Evolutionary conservation across 1,284 basidiomycete genomes (phyloP).

Genomic region (Papiliotrema nemorosa): DNA sequence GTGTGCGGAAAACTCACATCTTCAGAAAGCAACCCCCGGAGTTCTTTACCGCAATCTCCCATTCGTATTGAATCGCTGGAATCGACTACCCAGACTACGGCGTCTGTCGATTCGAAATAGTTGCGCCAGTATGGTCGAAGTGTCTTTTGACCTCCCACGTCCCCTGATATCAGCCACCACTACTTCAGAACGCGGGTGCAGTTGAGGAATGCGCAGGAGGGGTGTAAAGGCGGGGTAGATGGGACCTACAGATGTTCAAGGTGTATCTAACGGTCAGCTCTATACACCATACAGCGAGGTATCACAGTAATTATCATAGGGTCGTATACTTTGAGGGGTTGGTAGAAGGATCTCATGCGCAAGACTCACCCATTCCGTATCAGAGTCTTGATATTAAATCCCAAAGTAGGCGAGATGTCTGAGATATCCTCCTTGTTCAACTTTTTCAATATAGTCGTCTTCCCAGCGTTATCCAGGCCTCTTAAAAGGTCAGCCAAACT

Average conservation of each 20-base stretch:
- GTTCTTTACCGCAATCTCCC: constrained; percentile 81
- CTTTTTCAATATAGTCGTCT: constrained; percentile 96
- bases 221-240: too few species aligned
- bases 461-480: constrained; percentile 98
- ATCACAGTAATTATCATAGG: constrained; percentile 55
- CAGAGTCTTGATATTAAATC: constrained; percentile 98
- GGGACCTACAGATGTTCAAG: constrained; percentile 78
- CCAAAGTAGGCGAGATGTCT: constrained; percentile 86
- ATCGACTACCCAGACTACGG: constrained; percentile 98
- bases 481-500: constrained; percentile 54
- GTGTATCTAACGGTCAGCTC: too few species aligned
- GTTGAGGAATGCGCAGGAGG: neutral
- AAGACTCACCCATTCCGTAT: constrained; percentile 73
- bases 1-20: constrained; percentile 63
- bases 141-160: constrained; percentile 94
- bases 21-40: constrained; percentile 79
- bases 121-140: constrained; percentile 98
- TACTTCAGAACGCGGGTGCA: neutral
- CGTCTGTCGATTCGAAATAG: constrained; percentile 98
- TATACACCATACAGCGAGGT: too few species aligned
- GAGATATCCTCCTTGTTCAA: constrained; percentile 86
- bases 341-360: constrained; percentile 5
- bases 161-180: constrained; percentile 61
- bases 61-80: constrained; percentile 86
- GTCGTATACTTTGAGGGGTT: neutral